These are phyloP conservation scores for Neltuma alba DNA, from an alignment of 306 rosid genomes.

Conservation along the genomic window DNA sequence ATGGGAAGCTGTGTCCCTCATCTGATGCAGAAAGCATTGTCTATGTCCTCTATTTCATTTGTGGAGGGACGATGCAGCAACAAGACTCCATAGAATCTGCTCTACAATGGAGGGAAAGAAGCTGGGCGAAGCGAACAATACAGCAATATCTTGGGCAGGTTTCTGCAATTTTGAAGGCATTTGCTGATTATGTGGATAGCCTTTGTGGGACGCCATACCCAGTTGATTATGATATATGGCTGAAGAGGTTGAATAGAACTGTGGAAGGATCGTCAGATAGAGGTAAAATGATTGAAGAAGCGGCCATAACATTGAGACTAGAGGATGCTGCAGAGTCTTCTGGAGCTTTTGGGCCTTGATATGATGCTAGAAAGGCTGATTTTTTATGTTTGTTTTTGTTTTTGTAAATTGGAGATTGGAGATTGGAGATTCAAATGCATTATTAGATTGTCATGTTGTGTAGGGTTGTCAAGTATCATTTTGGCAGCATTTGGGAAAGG, in stretches of 20 bases:
- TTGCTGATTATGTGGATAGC: constrained; percentile 95
- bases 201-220: constrained; percentile 92
- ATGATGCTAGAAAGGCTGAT: constrained; percentile 25
- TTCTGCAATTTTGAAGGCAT: constrained; percentile 83
- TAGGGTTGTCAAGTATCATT: constrained; percentile 30
- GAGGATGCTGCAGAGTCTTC: constrained; percentile 85
- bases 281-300: constrained; percentile 83
- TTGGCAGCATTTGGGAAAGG: constrained; percentile 30
- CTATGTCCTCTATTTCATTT: constrained; percentile 64
- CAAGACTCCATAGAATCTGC: constrained; percentile 96
- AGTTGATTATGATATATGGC: constrained; percentile 84
- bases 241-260: constrained; percentile 73
- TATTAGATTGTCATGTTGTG: constrained; percentile 32
- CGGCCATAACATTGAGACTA: constrained; percentile 56
- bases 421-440: constrained; percentile 52
- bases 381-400: constrained; percentile 25
- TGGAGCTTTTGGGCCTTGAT: constrained; percentile 68
- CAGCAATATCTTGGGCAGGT: constrained; percentile 85
- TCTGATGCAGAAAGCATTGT: constrained; percentile 96
- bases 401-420: constrained; percentile 58
- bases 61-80: constrained; percentile 67
- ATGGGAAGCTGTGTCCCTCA: constrained; percentile 90
- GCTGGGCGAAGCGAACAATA: constrained; percentile 73
- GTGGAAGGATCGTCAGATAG: constrained; percentile 62
- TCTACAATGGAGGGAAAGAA: constrained; percentile 85